A percentile compares a stretch with the other conserved stretches of the same genome.
phyloP scores from a whole-genome alignment of 2,329 filamentous ascomycete species.

The Penicillium sp. region DNA sequence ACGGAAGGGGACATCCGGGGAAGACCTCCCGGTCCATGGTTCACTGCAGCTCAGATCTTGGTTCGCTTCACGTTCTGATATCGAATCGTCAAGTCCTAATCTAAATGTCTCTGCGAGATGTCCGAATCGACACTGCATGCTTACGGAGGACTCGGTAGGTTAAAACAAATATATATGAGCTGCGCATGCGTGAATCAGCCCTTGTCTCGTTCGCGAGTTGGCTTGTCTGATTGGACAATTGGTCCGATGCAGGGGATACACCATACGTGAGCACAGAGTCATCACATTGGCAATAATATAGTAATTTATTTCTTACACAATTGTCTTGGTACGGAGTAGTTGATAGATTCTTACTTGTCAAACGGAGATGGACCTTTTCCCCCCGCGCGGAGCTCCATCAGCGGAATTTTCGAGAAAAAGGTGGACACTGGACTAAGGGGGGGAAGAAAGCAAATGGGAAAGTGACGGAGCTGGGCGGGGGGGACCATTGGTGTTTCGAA shows the following conservation, averaged over 20 bases:
- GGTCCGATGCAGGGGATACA: slow-evolving; percentile 12
- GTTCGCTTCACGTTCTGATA: slow-evolving; percentile 11
- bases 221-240: slow-evolving; percentile 3
- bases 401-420: slow-evolving; percentile 28
- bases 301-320: background rate
- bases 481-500: background rate
- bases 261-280: background rate
- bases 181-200: slow-evolving; percentile 1
- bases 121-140: background rate
- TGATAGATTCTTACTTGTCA: background rate
- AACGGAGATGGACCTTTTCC: slow-evolving; percentile 1
- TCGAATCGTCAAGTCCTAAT: slow-evolving; percentile 5
- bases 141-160: slow-evolving; percentile 1
- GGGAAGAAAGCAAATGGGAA: background rate
- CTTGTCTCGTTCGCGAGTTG: background rate
- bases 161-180: background rate
- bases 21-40: slow-evolving; percentile 24
- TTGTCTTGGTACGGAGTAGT: background rate
- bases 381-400: slow-evolving; percentile 15
- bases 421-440: slow-evolving; percentile 13
- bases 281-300: slow-evolving; percentile 3
- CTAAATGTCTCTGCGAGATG: background rate
- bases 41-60: slow-evolving; percentile 19
- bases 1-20: slow-evolving; percentile 18
- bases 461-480: background rate